These are phyloP conservation scores for Drechslera avenae DNA, from an alignment of 2,329 filamentous ascomycete genomes.

Conservation along the genomic window DNA sequence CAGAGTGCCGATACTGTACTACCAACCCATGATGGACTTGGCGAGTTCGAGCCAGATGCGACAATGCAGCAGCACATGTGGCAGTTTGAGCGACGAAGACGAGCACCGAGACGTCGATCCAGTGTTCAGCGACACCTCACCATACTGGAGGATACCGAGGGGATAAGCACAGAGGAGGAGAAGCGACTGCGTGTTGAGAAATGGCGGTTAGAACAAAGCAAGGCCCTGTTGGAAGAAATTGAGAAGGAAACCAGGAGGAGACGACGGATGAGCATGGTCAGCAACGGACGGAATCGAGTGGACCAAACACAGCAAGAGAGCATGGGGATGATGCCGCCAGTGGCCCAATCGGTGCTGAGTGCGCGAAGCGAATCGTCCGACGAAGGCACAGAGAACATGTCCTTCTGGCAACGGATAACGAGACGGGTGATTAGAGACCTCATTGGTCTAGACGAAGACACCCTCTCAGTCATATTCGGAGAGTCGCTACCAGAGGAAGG, in stretches of 20 bases:
- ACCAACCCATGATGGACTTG: conserved; percentile 90
- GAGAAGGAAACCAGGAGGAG: conserved; percentile 77
- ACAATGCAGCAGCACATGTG: conserved; percentile 82
- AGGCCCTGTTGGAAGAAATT: conserved; percentile 83
- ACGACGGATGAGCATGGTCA: conserved; percentile 66
- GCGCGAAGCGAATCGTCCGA: conserved; percentile 46
- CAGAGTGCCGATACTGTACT: conserved; percentile 71
- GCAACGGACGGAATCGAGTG: conserved; percentile 46
- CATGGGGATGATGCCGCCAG: conserved; percentile 13
- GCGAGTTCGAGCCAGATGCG: conserved; percentile 74
- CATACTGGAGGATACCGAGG: conserved; percentile 57
- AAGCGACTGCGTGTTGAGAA: conserved; percentile 83
- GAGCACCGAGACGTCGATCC: conserved; percentile 57
- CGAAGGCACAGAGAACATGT: conserved; percentile 61
- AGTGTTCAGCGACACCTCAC: conserved; percentile 64
- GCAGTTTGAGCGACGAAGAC: conserved; percentile 74
- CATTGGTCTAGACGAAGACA: conserved; percentile 85
- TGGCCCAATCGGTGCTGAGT: conserved; percentile 31
- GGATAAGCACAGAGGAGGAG: conserved; percentile 68
- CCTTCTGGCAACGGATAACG: conserved; percentile 81
- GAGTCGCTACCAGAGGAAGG: conserved; percentile 67
- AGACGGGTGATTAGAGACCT: conserved; percentile 85
- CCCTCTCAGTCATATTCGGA: conserved; percentile 85
- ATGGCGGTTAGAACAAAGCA: conserved; percentile 91
- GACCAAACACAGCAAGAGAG: conserved; percentile 25